phyloP scores from a whole-genome alignment of 768 basidiomycete species.

The Naganishia friedmannii region DNA sequence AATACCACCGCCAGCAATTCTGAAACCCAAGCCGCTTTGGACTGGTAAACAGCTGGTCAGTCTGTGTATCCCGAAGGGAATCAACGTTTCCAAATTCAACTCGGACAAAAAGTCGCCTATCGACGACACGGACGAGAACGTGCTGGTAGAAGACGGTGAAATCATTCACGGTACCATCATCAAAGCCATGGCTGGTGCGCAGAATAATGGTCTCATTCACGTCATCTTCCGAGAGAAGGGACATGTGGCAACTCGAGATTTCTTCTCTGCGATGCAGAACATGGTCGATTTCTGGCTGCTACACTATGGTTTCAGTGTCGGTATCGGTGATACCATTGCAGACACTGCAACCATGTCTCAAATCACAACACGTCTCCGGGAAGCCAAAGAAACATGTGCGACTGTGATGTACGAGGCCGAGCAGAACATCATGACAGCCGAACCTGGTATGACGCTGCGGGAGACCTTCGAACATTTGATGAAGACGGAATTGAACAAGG shows the following conservation, averaged over 20 bases:
- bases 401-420: conserved; percentile 76
- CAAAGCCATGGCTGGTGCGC: conserved; percentile 97
- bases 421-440: conserved; percentile 79
- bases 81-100: conserved; percentile 62
- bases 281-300: conserved; percentile 98
- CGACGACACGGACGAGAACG: conserved; percentile 86
- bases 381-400: conserved; percentile 75
- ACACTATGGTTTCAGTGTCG: conserved; percentile 98
- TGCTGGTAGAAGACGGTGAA: conserved; percentile 95
- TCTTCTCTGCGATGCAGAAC: conserved; percentile 90
- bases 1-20: conserved; percentile 85
- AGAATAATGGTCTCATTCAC: conserved; percentile 86
- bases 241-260: conserved; percentile 78
- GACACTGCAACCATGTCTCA: conserved; percentile 80
- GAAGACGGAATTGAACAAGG: conserved; percentile 84
- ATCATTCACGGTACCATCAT: conserved; percentile 91
- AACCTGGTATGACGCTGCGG: conserved; percentile 98
- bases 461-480: conserved; percentile 95
- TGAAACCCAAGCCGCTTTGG: conserved; percentile 97
- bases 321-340: conserved; percentile 97
- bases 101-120: conserved; percentile 73
- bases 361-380: conserved; percentile 77
- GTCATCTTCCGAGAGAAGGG: conserved; percentile 98
- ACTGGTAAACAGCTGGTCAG: conserved; percentile 94
- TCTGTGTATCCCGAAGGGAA: conserved; percentile 87